phyloP scores from a whole-genome alignment of 768 basidiomycete species.

The Trametes cingulata region DNA sequence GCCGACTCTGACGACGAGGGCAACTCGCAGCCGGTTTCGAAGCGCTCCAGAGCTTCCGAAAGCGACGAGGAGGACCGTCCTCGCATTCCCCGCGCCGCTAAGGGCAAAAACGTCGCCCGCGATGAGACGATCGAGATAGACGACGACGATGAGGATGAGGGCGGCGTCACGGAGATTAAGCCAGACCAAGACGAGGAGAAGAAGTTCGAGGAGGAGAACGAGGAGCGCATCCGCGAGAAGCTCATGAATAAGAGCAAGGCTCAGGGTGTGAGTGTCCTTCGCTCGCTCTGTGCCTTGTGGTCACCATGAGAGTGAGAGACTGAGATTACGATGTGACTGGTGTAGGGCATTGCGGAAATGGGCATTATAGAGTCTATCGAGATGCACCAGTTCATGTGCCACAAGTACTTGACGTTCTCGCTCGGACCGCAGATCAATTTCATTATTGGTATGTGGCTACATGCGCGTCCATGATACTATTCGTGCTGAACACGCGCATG shows the following conservation, averaged over 20 bases:
- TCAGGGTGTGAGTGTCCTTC: constrained; percentile 46
- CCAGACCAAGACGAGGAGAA: constrained; percentile 60
- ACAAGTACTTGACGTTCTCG: constrained; percentile 76
- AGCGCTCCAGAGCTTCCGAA: constrained; percentile 47
- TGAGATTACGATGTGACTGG: not conserved
- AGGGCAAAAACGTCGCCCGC: constrained; percentile 30
- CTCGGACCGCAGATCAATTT: constrained; percentile 97
- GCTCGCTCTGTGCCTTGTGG: not conserved
- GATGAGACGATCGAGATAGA: constrained; percentile 35
- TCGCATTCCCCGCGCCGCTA: constrained; percentile 15
- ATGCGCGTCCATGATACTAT: not conserved
- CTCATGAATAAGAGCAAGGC: constrained; percentile 46
- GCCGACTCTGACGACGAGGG: constrained; percentile 46
- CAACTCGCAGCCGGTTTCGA: constrained; percentile 37
- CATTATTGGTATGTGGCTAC: constrained; percentile 69
- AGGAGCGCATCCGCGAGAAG: constrained; percentile 53
- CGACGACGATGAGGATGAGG: constrained; percentile 38
- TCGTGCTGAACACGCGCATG: constrained; percentile 1
- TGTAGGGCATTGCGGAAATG: constrained; percentile 75
- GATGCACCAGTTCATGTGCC: constrained; percentile 96
- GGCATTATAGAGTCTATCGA: constrained; percentile 88
- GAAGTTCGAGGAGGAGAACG: constrained; percentile 62
- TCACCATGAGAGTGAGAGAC: not conserved
- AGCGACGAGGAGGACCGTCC: constrained; percentile 35
- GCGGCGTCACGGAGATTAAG: constrained; percentile 22